These are phyloP conservation scores for Aspergillus kassunensis DNA, from an alignment of 495 filamentous ascomycete genomes.

Conservation along the genomic window DNA sequence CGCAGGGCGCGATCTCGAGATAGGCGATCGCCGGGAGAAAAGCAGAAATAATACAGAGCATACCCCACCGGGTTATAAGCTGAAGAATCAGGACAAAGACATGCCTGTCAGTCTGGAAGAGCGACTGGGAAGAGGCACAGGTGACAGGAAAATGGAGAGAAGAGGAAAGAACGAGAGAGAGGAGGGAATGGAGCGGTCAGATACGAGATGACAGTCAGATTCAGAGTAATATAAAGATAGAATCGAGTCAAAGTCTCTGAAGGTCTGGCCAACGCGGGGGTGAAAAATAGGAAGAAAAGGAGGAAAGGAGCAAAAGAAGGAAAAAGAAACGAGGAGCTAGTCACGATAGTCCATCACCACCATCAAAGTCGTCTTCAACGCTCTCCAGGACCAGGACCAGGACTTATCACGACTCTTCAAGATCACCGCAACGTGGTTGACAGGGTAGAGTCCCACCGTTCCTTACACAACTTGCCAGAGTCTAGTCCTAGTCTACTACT, in stretches of 20 bases:
- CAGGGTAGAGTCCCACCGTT: slow-evolving; percentile 23
- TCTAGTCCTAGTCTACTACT: too few species aligned
- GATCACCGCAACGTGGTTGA: slow-evolving; percentile 33
- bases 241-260: neutral
- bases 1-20: slow-evolving; percentile 28
- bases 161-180: neutral
- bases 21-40: slow-evolving; percentile 8
- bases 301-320: slow-evolving; percentile 10
- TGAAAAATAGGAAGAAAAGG: neutral
- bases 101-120: neutral
- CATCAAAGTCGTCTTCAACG: neutral
- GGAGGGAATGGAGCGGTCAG: slow-evolving; percentile 1
- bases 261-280: slow-evolving; percentile 27
- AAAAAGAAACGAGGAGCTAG: slow-evolving; percentile 10
- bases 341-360: neutral
- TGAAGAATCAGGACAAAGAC: slow-evolving; percentile 12
- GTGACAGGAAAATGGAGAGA: slow-evolving; percentile 10
- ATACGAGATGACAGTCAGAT: neutral
- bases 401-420: too few species aligned
- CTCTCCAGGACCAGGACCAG: too few species aligned
- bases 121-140: slow-evolving; percentile 7
- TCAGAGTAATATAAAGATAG: neutral
- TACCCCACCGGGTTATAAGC: too few species aligned
- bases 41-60: too few species aligned
- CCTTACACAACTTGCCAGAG: too few species aligned